Percentiles rank a stretch among this genome's conserved stretches.
Conservation (phyloP, 2,329 filamentous ascomycete genomes). For the Diplodia seriata region DNA sequence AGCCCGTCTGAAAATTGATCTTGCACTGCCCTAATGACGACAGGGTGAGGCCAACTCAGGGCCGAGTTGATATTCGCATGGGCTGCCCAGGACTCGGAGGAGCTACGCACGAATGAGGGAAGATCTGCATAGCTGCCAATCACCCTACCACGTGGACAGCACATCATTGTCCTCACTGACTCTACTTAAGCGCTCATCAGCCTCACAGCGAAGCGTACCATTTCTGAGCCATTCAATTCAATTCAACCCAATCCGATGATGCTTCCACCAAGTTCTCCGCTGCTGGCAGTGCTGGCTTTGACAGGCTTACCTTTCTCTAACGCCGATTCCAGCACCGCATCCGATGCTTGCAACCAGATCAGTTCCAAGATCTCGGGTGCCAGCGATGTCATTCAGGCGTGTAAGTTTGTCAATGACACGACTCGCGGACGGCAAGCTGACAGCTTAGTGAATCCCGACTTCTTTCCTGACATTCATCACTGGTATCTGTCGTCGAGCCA, state of each 20-base stretch:
- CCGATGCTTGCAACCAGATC: background rate
- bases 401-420: background rate
- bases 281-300: conserved; percentile 1
- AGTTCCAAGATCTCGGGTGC: conserved; percentile 8
- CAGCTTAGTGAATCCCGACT: background rate
- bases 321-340: background rate
- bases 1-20: background rate
- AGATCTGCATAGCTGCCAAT: background rate
- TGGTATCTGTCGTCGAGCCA: conserved; percentile 16
- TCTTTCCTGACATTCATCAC: conserved; percentile 6
- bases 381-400: background rate
- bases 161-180: background rate
- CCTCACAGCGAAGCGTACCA: background rate
- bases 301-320: background rate
- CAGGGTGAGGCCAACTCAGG: background rate
- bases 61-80: background rate
- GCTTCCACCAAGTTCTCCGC: background rate
- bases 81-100: background rate
- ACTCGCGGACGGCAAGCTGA: background rate
- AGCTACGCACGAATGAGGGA: background rate
- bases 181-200: background rate
- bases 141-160: background rate
- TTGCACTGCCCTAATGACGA: background rate
- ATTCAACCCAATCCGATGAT: background rate
- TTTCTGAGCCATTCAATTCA: background rate